Evolutionary conservation across 106 monocot species (phyloP), one percentile per base, ranked within the genome.

Genomic region (Cymbidium sinense): DNA sequence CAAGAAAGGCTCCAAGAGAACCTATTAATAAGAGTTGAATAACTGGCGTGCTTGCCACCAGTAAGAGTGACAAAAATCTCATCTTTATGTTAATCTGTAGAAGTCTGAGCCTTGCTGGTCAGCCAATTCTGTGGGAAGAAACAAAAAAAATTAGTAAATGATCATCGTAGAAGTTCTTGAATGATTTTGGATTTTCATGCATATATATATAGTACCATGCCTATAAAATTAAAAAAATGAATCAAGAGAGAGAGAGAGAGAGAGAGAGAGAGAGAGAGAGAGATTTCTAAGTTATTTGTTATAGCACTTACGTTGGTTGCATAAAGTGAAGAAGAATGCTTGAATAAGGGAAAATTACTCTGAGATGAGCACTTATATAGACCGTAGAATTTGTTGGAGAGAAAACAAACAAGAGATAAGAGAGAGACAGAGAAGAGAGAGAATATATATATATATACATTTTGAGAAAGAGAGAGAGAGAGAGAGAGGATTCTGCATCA

Each of bases 21-120:
- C 89, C 91, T 35, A 94, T 71, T 36, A 94, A 81, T 25, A 94
- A 81, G 37, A 94, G 81, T 83, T 94, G 89, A 20, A 91, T 3
- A 5, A 85, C 75, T 0, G 94, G 94, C 91, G 83, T 84, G 70
- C 77, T 78, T 39, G 94, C 91, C 77, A 91, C 85, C 71, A 70
- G 10, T 13, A 94, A 58, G 78, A 91, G 75, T 15, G 79, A 79
- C 77, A 36, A 83, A 79, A 91, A 87, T 50, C 81, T 88, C 94
- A 94, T 94, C 47, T 76, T 83, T 61, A 17, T 25, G 5, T 19
- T 15, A 47, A 10, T 39, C 33, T 30, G 8, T 33, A 67, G 3
- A 33, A 3, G 11, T 67, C 21, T 64, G 18, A 64, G 51, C 7
- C 51, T 51, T 7, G 7, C 37, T 39, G 37, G 7, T 39, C 37